Percentiles rank a stretch among this genome's conserved stretches.
phyloP scores from a whole-genome alignment of 2,329 filamentous ascomycete species.

The Kalaharituber pfeilii region DNA sequence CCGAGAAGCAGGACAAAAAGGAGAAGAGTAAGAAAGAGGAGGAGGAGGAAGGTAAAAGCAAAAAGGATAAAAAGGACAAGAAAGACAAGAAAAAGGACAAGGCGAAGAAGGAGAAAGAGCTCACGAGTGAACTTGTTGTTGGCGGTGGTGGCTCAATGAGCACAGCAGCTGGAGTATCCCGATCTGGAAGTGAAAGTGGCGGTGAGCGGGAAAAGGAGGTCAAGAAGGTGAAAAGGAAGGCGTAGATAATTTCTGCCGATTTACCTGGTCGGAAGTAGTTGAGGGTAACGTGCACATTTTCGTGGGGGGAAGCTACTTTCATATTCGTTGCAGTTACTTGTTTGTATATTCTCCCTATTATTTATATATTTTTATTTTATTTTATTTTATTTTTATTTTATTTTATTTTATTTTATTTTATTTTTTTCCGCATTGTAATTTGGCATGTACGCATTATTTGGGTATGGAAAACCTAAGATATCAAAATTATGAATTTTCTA shows the following conservation, averaged over 20 bases:
- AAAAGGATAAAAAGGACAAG: constrained; percentile 5
- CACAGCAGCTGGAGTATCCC: neutral
- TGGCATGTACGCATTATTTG: no score
- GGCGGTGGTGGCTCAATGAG: neutral
- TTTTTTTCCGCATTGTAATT: no score
- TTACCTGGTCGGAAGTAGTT: neutral
- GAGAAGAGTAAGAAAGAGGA: neutral
- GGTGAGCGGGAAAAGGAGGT: neutral
- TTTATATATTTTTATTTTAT: no score
- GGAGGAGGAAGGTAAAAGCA: constrained; percentile 9
- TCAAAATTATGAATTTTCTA: no score
- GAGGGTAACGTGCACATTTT: neutral
- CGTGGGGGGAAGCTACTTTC: no score
- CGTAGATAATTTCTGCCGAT: neutral
- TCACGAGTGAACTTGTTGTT: neutral
- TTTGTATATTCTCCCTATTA: no score
- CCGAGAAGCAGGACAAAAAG: neutral
- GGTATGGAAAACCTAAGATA: no score
- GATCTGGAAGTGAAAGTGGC: neutral
- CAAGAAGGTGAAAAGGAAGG: neutral
- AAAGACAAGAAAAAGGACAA: constrained; percentile 3
- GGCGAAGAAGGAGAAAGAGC: neutral
- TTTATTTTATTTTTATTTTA: no score
- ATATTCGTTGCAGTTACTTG: no score
- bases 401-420: no score